Evolutionary conservation across 768 basidiomycete genomes (phyloP).

Genomic region (Mycena rosella): DNA sequence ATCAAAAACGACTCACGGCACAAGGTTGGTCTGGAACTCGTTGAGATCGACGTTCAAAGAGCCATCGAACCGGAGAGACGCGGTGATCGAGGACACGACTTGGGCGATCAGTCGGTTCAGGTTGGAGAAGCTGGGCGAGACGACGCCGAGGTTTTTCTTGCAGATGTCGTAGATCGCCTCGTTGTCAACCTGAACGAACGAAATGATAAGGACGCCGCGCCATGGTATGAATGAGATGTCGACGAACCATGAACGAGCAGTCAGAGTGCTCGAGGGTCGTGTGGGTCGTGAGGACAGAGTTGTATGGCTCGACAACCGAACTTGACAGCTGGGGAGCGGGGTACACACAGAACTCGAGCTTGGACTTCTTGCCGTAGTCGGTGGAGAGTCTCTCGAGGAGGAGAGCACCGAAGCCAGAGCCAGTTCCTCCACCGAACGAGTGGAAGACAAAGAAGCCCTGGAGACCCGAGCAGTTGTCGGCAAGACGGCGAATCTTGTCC

Average conservation of each 20-base stretch:
- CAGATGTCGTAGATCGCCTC: constrained; percentile 99
- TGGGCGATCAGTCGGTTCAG: constrained; percentile 97
- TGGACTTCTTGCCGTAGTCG: constrained; percentile 99
- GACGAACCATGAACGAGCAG: constrained; percentile 96
- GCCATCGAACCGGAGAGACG: constrained; percentile 96
- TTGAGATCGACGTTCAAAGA: constrained; percentile 97
- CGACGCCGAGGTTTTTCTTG: constrained; percentile 92
- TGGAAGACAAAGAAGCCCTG: constrained; percentile 99
- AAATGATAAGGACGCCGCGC: constrained; percentile 10
- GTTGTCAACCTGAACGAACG: constrained; percentile 84
- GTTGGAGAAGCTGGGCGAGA: constrained; percentile 91
- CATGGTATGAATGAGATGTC: neutral
- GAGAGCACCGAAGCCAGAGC: constrained; percentile 98
- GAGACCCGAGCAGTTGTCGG: constrained; percentile 97
- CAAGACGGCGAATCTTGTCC: constrained; percentile 96
- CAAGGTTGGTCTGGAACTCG: constrained; percentile 99
- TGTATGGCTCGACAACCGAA: constrained; percentile 99
- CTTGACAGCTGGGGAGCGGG: constrained; percentile 94
- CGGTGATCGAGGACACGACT: constrained; percentile 98
- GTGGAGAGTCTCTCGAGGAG: constrained; percentile 96
- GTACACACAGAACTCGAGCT: constrained; percentile 98
- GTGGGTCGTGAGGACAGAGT: constrained; percentile 97
- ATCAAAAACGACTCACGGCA: constrained; percentile 75
- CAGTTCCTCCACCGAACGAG: constrained; percentile 99
- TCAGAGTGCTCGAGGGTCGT: constrained; percentile 99